phyloP scores from a whole-genome alignment of 345 rosid genomes.

The Citrus maxima region DNA sequence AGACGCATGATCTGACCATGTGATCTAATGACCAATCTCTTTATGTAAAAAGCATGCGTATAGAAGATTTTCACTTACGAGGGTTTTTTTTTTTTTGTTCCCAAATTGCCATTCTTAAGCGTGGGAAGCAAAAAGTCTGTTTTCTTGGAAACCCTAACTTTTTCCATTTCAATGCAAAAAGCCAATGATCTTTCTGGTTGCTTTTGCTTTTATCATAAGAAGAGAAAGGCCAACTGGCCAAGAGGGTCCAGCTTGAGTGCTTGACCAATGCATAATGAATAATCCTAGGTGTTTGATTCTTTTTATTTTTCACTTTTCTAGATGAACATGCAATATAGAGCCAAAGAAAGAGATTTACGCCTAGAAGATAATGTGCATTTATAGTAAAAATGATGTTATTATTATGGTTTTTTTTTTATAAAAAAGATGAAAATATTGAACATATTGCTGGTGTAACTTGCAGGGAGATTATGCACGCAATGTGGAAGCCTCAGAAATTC shows the following conservation, averaged over 20 bases:
- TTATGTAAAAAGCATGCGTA: not conserved
- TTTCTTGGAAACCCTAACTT: constrained; percentile 14
- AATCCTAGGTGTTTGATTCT: not conserved
- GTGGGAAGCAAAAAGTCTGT: constrained; percentile 32
- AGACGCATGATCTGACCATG: constrained; percentile 36
- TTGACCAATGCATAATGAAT: constrained; percentile 2
- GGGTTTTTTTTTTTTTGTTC: not conserved
- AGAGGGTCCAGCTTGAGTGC: constrained; percentile 19
- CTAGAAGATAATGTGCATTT: not conserved
- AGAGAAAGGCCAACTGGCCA: not conserved
- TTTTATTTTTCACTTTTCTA: no score
- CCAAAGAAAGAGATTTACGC: no score
- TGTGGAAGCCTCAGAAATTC: constrained; percentile 99
- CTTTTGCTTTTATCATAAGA: constrained; percentile 39
- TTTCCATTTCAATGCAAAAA: constrained; percentile 29
- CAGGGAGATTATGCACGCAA: constrained; percentile 99
- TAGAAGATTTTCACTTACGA: not conserved
- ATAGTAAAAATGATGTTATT: not conserved
- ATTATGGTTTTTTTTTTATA: not conserved
- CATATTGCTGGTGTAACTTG: not conserved
- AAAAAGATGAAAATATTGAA: not conserved
- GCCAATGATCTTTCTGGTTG: constrained; percentile 35
- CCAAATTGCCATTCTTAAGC: constrained; percentile 29
- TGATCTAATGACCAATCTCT: constrained; percentile 26
- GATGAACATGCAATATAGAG: no score